These are phyloP conservation scores for Pholiota adiposa DNA, from an alignment of 1,284 basidiomycete genomes.

Conservation along the genomic window DNA sequence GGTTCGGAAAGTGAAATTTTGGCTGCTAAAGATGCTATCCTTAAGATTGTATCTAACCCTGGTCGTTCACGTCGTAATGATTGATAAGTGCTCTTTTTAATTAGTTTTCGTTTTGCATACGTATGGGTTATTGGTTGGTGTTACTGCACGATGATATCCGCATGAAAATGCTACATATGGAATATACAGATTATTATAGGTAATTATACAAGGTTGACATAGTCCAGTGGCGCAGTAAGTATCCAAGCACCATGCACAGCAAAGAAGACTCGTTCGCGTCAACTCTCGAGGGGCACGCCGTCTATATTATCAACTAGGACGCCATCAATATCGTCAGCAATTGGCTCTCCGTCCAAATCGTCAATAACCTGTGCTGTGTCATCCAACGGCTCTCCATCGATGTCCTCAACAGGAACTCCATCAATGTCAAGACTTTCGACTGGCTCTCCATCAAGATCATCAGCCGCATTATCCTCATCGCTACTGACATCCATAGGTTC, in stretches of 20 bases:
- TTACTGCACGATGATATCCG: slow-evolving; percentile 5
- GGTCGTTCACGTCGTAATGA: slow-evolving; percentile 51
- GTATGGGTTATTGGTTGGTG: slow-evolving; percentile 2
- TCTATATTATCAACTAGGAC: slow-evolving; percentile 42
- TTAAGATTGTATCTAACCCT: slow-evolving; percentile 60
- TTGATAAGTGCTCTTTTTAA: slow-evolving; percentile 10
- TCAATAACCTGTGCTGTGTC: slow-evolving; percentile 46
- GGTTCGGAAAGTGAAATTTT: slow-evolving; percentile 73
- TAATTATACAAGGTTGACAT: slow-evolving; percentile 12
- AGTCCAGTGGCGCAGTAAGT: background rate
- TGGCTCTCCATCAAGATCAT: slow-evolving; percentile 56
- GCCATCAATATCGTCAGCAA: slow-evolving; percentile 23
- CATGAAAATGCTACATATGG: slow-evolving; percentile 12
- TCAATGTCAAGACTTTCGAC: slow-evolving; percentile 53
- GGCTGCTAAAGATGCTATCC: slow-evolving; percentile 81
- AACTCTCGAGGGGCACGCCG: slow-evolving; percentile 26
- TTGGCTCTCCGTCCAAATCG: slow-evolving; percentile 42
- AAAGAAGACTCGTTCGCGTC: background rate
- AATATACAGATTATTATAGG: slow-evolving; percentile 20
- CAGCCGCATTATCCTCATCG: slow-evolving; percentile 36
- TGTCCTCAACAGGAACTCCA: slow-evolving; percentile 43
- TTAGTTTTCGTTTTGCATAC: slow-evolving; percentile 5
- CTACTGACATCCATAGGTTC: slow-evolving; percentile 53
- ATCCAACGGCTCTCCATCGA: slow-evolving; percentile 62
- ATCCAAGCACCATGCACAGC: background rate